Evolutionary conservation across 768 basidiomycete species (phyloP).

Genomic region (Podaxis sp.): DNA sequence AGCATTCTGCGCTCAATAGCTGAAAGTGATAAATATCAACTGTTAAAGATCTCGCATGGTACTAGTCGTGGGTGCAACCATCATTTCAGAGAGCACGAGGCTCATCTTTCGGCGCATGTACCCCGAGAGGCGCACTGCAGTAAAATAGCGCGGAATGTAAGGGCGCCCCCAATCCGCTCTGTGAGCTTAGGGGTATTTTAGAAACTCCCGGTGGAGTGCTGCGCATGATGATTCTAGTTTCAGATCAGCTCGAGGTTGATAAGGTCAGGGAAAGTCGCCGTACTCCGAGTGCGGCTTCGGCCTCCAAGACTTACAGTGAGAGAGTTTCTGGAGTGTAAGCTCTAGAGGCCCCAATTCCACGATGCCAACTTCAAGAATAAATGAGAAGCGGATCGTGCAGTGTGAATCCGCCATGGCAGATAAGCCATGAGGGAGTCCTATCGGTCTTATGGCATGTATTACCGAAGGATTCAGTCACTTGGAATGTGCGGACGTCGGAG

Average conservation of each 20-base stretch:
- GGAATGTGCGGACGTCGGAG: too few relatives aligned
- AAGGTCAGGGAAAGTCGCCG: neutral
- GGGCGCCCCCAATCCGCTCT: neutral
- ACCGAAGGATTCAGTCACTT: too few relatives aligned
- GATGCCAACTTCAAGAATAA: neutral
- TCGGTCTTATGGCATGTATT: too few relatives aligned
- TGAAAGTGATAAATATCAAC: too few relatives aligned
- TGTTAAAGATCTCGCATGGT: too few relatives aligned
- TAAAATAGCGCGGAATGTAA: too few relatives aligned
- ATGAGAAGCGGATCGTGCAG: neutral
- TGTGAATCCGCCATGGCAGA: neutral
- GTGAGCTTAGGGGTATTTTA: neutral
- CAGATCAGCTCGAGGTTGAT: neutral
- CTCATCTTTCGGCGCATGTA: too few relatives aligned
- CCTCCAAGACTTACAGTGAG: too few relatives aligned
- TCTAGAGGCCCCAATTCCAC: neutral
- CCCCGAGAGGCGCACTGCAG: too few relatives aligned
- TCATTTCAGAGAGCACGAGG: too few relatives aligned
- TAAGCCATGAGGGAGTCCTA: neutral
- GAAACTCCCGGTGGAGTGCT: neutral
- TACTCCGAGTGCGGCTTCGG: neutral
- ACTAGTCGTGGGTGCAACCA: too few relatives aligned
- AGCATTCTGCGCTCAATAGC: neutral
- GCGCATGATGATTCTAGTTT: neutral
- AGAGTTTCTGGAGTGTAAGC: too few relatives aligned